phyloP scores from a whole-genome alignment of 768 basidiomycete genomes.

The Auricularia sp. region DNA sequence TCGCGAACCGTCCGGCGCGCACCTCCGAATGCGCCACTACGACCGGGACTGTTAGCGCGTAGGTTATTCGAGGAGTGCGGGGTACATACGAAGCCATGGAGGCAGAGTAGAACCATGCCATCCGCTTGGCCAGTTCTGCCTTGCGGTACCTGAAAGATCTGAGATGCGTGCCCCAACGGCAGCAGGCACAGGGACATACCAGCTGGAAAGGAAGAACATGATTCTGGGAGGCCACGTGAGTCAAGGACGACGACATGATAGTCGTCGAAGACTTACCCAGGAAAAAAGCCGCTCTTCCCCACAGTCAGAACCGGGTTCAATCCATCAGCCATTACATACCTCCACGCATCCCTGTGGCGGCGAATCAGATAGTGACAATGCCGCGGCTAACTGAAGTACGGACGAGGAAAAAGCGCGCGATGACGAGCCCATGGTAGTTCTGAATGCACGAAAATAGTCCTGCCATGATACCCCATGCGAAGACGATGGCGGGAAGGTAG shows the following conservation, averaged over 20 bases:
- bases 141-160: background rate
- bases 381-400: background rate
- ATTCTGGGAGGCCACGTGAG: background rate
- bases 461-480: background rate
- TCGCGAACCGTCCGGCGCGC: background rate
- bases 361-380: background rate
- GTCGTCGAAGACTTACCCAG: background rate
- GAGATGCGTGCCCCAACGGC: background rate
- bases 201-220: constrained; percentile 1
- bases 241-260: background rate
- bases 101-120: background rate
- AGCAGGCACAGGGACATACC: background rate
- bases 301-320: background rate
- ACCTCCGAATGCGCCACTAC: background rate
- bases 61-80: background rate
- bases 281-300: background rate
- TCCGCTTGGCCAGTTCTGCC: background rate
- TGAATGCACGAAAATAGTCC: background rate
- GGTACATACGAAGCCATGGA: background rate
- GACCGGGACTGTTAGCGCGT: background rate
- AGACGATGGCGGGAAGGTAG: background rate
- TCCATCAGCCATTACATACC: background rate
- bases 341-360: background rate
- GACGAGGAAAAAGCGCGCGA: background rate
- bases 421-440: background rate